These are phyloP conservation scores for Talaromyces liani DNA, from an alignment of 495 filamentous ascomycete genomes.

Conservation along the genomic window DNA sequence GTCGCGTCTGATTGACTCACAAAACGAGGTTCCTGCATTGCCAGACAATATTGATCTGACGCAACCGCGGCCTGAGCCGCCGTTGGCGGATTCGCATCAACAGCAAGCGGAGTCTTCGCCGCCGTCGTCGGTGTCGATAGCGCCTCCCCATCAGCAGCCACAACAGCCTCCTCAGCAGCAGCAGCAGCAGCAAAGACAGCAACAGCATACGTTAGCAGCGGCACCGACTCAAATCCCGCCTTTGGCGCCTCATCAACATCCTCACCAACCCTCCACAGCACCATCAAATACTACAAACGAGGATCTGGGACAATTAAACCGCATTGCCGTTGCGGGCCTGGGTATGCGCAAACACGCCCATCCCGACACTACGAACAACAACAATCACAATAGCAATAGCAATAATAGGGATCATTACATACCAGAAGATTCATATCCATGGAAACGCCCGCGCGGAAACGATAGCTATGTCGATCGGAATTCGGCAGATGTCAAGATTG, in stretches of 20 bases:
- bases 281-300: conserved; percentile 24
- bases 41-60: conserved; percentile 56
- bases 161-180: not conserved
- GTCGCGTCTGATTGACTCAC: conserved; percentile 73
- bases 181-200: not conserved
- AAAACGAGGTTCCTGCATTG: conserved; percentile 76
- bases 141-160: not conserved
- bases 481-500: not conserved
- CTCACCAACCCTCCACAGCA: conserved; percentile 17
- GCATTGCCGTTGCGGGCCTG: conserved; percentile 37
- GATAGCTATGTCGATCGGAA: not conserved
- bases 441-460: not conserved
- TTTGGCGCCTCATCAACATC: conserved; percentile 15
- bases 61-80: conserved; percentile 27
- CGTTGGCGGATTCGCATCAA: not conserved
- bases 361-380: conserved; percentile 13
- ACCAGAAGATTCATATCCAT: not conserved
- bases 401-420: not conserved
- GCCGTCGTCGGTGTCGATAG: conserved; percentile 1
- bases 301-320: conserved; percentile 39
- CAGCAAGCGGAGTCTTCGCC: conserved; percentile 8
- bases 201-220: conserved; percentile 5
- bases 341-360: conserved; percentile 41
- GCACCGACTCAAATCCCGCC: conserved; percentile 9
- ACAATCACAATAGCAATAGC: not conserved